Evolutionary conservation across 2,329 filamentous ascomycete species (phyloP), one percentile per base, ranked within the genome.

Genomic region (Clathrospora elynae): DNA sequence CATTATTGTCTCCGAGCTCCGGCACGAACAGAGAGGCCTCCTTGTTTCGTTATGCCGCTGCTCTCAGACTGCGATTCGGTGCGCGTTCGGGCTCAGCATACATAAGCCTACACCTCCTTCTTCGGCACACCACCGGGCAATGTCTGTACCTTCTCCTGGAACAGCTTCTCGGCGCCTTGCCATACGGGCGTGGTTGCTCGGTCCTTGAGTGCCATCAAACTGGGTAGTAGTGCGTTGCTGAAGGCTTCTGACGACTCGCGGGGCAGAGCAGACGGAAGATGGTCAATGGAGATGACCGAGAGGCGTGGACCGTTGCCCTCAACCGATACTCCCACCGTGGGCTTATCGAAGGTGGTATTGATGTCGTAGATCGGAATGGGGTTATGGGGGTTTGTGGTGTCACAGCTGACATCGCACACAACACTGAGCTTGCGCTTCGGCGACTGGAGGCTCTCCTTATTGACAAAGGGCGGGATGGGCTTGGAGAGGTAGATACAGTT

Each of bases 231-330:
- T 33, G 87, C 86, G 36, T 80, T 76, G 68, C 85, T 89, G 75
- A 95, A 96, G 13, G 85, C 85, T 73, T 96, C 90, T 29, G 84
- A 90, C 17, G 90, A 85, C 74, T 96, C 92, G 38, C 92, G 80
- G 1, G 92, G 88, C 24, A 97, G 78, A 55, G 96, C 80, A 38
- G 84, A 71, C 2, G 71, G 70, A 8, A 73, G 62, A 48, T 72
- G 71, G 51, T 72, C 68, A 30, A 71, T 72, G 19, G 84, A 87
- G 71, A 96, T 95, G 57, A 96, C 88, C 33, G 81, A 85, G 42
- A 96, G 73, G 6, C 81, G 79, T 1, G 83, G 80, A 38, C 75
- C 74, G 40, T 77, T 73, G 32, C 71, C 78, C 62, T 74, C 81
- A 53, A 78, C 83, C 22, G 82, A 75, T 16, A 93, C 87, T 1